A percentile compares a stretch with the other conserved stretches of the same genome.
phyloP scores from a whole-genome alignment of 2,329 filamentous ascomycete species.

The Hansfordia pulvinata region DNA sequence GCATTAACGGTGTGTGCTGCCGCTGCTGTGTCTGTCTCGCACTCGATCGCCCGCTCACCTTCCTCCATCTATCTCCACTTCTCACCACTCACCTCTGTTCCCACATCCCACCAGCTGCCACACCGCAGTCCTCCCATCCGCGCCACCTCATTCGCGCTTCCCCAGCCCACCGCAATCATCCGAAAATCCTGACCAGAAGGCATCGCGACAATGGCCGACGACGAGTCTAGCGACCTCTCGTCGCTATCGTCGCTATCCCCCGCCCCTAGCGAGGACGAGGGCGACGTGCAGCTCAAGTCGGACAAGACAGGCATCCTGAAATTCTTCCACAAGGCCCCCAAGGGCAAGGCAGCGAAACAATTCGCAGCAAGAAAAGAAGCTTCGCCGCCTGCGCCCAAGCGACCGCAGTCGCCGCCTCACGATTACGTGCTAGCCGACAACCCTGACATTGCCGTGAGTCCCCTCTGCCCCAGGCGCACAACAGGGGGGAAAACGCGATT shows the following conservation, averaged over 20 bases:
- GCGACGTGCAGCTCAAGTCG: slow-evolving; percentile 32
- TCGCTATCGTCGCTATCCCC: slow-evolving; percentile 38
- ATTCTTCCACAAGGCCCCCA: slow-evolving; percentile 49
- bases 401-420: slow-evolving; percentile 78
- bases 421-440: slow-evolving; percentile 86
- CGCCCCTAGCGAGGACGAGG: slow-evolving; percentile 36
- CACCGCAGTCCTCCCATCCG: too few species aligned
- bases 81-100: too few species aligned
- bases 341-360: slow-evolving; percentile 10
- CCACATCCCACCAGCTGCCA: too few species aligned
- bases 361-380: slow-evolving; percentile 36
- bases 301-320: slow-evolving; percentile 51
- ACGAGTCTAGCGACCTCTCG: slow-evolving; percentile 51
- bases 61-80: too few species aligned
- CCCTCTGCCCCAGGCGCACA: slow-evolving; percentile 22
- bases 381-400: slow-evolving; percentile 59
- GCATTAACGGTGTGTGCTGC: too few species aligned
- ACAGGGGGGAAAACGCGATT: slow-evolving; percentile 38
- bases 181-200: too few species aligned
- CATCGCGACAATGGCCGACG: slow-evolving; percentile 36
- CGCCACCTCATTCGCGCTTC: too few species aligned
- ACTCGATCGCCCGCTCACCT: too few species aligned
- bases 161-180: too few species aligned
- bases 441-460: slow-evolving; percentile 78
- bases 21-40: too few species aligned